Evolutionary conservation across 371 early-diverging fungal genomes (phyloP), one percentile per base, ranked within the genome.

Genomic region (Mortierella sp.): DNA sequence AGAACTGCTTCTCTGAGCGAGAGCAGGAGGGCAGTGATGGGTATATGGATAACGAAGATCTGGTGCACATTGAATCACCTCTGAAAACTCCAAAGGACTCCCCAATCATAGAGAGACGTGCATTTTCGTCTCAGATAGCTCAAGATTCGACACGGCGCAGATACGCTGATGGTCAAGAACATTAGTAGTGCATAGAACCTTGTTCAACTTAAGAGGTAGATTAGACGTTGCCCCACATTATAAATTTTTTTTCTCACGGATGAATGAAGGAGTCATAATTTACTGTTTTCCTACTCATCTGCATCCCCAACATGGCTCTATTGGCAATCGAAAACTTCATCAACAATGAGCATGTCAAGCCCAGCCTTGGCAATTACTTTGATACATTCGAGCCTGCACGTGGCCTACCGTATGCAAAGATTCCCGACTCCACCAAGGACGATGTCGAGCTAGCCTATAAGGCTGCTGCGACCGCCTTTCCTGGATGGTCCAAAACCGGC

Each of bases 401-500:
- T 12, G 93, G 89, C 32, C 61, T 64, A 37, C 79, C 86, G 20
- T 77, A 88, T 74, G 86, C 84, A 14, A 74, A 72, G 24, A 81
- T 94, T 14, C 93, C 94, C 1, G 86, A 92, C 83, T 94, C 94
- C n/a, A 70, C 68, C 47, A 71, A 67, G 11, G 70, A 72, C 1
- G 95, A 94, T 54, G 88, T 94, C 37, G 87, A 93, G 59, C 73
- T 70, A 26, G 95, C 95, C 5, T 93, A 90, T 22, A 64, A 64
- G n/a, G 92, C 93, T 0, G 94, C 95, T 55, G 73, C 81, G 18
- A 54, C 54, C 0, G 94, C 95, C 4, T 94, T 93, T 68, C 77
- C 75, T 0, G n/a, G 65, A 10, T 95, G 95, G 95, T 89, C 92
- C 22, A 71, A 72, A 35, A 88, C 89, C 4, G 68, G 87, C 0